These are phyloP conservation scores for Alternaria burnsii DNA, from an alignment of 2,329 filamentous ascomycete genomes.

Conservation along the genomic window DNA sequence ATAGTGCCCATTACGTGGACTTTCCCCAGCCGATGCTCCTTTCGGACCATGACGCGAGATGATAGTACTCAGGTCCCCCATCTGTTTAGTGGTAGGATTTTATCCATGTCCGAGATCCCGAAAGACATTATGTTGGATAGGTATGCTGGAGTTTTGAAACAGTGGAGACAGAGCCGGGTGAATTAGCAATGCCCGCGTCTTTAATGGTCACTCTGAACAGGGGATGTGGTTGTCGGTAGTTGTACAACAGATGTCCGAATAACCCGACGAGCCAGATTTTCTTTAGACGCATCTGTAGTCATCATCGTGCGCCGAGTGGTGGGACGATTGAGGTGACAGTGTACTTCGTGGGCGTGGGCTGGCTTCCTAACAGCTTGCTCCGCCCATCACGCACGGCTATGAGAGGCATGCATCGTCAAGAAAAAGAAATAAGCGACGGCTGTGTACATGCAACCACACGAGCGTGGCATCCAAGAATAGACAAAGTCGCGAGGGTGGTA, in stretches of 20 bases:
- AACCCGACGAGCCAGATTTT: accelerated
- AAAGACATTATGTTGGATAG: too few relatives aligned
- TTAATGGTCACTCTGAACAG: accelerated
- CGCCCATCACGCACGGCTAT: too few relatives aligned
- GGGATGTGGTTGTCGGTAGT: background rate
- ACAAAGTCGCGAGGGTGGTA: background rate
- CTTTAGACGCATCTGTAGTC: background rate
- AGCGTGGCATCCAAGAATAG: background rate
- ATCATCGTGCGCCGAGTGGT: background rate
- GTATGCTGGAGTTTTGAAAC: background rate
- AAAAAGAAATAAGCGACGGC: background rate
- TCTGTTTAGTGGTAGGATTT: too few relatives aligned
- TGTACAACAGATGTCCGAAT: background rate
- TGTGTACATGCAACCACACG: background rate
- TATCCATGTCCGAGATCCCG: background rate
- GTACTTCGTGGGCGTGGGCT: background rate
- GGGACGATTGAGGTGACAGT: background rate
- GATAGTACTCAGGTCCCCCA: background rate
- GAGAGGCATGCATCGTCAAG: background rate
- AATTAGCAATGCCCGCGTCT: background rate
- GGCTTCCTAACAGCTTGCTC: background rate
- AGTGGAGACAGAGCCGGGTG: background rate
- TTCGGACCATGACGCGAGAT: background rate
- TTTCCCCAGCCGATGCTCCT: background rate
- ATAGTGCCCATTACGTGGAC: background rate